Conservation (phyloP, 129 eudicot genomes). For the Arctium lappa region DNA sequence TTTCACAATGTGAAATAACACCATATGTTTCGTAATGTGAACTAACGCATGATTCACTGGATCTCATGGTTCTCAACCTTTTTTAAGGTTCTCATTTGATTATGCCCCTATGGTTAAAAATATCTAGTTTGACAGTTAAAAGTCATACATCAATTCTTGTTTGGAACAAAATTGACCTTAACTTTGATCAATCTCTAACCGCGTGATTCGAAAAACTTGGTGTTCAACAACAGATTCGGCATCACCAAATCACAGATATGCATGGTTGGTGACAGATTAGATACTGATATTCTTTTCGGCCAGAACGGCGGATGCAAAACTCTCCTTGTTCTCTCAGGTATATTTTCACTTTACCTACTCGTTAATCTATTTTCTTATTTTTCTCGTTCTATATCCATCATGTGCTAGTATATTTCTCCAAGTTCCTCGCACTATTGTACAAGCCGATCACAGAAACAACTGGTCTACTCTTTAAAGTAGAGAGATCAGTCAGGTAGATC, state of each 20-base stretch:
- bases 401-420: no score
- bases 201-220: not conserved
- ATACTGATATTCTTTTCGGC: constrained; percentile 94
- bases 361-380: not conserved
- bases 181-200: not conserved
- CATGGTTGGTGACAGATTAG: constrained; percentile 99
- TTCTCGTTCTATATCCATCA: not conserved
- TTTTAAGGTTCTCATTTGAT: not conserved
- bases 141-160: not conserved
- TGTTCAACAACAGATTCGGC: constrained; percentile 65
- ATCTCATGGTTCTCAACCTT: not conserved
- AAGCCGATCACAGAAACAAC: no score
- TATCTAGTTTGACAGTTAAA: not conserved
- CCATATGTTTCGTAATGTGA: no score
- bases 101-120: not conserved
- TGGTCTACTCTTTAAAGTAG: not conserved
- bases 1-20: no score
- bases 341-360: not conserved
- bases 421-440: no score
- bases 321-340: constrained; percentile 98
- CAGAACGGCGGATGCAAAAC: constrained; percentile 99
- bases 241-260: constrained; percentile 93
- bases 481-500: not conserved
- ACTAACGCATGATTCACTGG: not conserved
- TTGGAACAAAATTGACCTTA: not conserved